These are phyloP conservation scores for Rauvolfia tetraphylla DNA, from an alignment of 257 asterid species.

Conservation along the genomic window DNA sequence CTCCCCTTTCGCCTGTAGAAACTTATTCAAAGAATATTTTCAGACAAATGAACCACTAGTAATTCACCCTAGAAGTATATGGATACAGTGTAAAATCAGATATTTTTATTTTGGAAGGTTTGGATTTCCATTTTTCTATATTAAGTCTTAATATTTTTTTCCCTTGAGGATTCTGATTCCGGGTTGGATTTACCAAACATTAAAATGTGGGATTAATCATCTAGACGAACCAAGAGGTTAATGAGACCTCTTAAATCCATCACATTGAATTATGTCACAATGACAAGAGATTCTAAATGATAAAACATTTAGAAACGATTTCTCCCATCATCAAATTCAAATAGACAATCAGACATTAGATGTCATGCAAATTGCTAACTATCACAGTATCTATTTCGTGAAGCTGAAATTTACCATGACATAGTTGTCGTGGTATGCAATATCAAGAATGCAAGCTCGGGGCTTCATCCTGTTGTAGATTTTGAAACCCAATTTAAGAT, in stretches of 20 bases:
- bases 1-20: background rate
- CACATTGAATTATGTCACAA: background rate
- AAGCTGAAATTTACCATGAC: background rate
- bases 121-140: background rate
- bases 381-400: background rate
- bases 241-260: background rate
- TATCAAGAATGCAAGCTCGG: background rate
- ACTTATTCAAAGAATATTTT: background rate
- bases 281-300: background rate
- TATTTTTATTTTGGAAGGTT: background rate
- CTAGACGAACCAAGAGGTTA: background rate
- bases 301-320: background rate
- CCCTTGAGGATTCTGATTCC: background rate
- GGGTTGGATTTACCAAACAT: background rate
- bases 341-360: background rate
- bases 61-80: background rate
- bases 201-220: background rate
- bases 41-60: background rate
- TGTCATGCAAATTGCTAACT: background rate
- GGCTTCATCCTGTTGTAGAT: background rate
- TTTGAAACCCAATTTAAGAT: background rate
- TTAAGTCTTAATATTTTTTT: background rate
- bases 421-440: background rate
- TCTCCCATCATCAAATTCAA: background rate
- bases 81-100: background rate